A percentile compares a stretch with the other conserved stretches of the same genome.
Conservation (phyloP, 2,329 filamentous ascomycete genomes). For the Pestalotiopsis sp. region DNA sequence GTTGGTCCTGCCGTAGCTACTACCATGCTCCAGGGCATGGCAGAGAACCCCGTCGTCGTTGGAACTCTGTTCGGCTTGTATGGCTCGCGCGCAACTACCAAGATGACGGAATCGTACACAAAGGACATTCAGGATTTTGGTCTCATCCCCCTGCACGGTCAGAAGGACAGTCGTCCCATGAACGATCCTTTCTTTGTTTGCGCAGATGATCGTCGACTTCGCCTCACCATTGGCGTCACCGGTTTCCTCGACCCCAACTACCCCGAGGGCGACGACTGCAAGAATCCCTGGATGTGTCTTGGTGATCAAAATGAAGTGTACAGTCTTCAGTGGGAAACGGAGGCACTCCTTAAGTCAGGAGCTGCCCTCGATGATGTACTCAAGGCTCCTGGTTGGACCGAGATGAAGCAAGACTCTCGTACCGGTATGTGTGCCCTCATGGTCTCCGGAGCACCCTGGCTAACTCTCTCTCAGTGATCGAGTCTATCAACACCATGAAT, state of each 20-base stretch:
- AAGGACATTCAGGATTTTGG: conserved; percentile 88
- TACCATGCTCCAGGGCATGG: conserved; percentile 76
- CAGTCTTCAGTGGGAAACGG: conserved; percentile 80
- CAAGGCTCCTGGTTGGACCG: conserved; percentile 78
- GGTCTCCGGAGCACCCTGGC: background rate
- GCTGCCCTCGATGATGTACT: conserved; percentile 76
- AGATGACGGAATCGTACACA: conserved; percentile 87
- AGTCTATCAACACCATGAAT: conserved; percentile 24
- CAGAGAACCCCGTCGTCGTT: conserved; percentile 77
- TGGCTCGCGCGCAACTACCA: conserved; percentile 77
- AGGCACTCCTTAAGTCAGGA: conserved; percentile 76
- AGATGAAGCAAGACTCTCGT: conserved; percentile 57
- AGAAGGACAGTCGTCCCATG: conserved; percentile 38
- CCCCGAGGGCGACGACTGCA: conserved; percentile 58
- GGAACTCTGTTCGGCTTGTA: conserved; percentile 93
- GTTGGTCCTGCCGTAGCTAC: conserved; percentile 76
- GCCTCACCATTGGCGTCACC: conserved; percentile 80
- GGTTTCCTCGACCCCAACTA: conserved; percentile 75
- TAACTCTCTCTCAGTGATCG: background rate
- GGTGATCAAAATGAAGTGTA: conserved; percentile 78
- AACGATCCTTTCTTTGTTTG: conserved; percentile 53
- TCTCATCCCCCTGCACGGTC: conserved; percentile 72
- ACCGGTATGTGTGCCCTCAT: conserved; percentile 39
- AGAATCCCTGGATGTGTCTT: conserved; percentile 77
- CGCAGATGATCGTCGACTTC: conserved; percentile 67